These are phyloP conservation scores for Mollisia scopiformis DNA, from an alignment of 2,329 filamentous ascomycete genomes.

Conservation along the genomic window DNA sequence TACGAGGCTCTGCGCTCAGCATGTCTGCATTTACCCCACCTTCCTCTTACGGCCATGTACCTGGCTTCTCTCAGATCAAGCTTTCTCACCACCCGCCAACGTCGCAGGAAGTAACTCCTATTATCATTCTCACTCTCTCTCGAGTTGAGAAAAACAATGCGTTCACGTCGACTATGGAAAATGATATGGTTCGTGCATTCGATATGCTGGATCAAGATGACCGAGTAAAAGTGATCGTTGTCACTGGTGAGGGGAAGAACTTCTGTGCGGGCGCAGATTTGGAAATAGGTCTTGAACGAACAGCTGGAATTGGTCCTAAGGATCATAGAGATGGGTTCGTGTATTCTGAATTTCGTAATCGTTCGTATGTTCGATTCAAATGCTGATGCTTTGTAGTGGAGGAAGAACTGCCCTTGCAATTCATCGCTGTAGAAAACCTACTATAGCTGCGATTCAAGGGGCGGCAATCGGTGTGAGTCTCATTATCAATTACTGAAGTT, in stretches of 20 bases:
- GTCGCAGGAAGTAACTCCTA: neutral
- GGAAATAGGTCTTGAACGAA: constrained; percentile 11
- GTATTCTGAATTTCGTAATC: neutral
- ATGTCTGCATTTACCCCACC: too few relatives aligned
- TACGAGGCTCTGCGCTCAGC: too few relatives aligned
- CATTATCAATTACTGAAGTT: neutral
- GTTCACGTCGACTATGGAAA: constrained; percentile 66
- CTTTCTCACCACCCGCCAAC: neutral
- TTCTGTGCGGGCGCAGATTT: constrained; percentile 55
- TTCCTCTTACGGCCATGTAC: neutral
- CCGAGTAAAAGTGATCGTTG: constrained; percentile 55
- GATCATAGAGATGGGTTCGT: constrained; percentile 11
- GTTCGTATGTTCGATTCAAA: neutral
- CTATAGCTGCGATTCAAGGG: constrained; percentile 49
- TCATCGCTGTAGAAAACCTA: constrained; percentile 57
- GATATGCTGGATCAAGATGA: constrained; percentile 52
- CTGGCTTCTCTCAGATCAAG: neutral
- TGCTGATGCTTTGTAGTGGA: neutral
- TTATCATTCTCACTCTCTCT: constrained; percentile 54
- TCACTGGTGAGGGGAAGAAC: constrained; percentile 52
- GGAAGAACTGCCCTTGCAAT: constrained; percentile 7
- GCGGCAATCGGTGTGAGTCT: constrained; percentile 2
- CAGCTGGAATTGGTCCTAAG: neutral
- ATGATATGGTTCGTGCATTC: constrained; percentile 60
- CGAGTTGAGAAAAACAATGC: constrained; percentile 68